Evolutionary conservation across 345 rosid genomes (phyloP).

Genomic region (Brassica cretica): DNA sequence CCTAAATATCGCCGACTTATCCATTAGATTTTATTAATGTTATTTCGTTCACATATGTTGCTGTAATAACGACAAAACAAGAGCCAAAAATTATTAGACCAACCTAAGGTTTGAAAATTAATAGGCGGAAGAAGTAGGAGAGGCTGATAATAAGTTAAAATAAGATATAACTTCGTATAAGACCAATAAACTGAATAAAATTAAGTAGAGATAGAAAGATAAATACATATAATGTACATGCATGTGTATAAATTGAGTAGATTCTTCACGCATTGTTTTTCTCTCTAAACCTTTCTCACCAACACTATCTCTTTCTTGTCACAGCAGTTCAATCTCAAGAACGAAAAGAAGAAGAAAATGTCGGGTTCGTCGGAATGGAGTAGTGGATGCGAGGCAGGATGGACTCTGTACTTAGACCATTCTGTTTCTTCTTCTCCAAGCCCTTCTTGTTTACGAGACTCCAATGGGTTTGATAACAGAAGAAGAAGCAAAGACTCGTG

Average conservation of each 20-base stretch:
- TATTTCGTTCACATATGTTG: slow-evolving; percentile 7
- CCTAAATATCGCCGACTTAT: slow-evolving; percentile 30
- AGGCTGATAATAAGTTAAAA: slow-evolving; percentile 25
- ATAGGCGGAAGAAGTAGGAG: slow-evolving; percentile 33
- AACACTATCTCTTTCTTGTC: neutral
- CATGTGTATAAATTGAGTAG: slow-evolving; percentile 24
- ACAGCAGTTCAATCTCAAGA: slow-evolving; percentile 1
- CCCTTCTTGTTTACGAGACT: slow-evolving; percentile 31
- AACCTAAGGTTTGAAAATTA: slow-evolving; percentile 34
- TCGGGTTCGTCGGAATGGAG: slow-evolving; percentile 57
- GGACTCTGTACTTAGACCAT: slow-evolving; percentile 91
- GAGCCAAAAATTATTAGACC: slow-evolving; percentile 28
- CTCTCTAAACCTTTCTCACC: neutral
- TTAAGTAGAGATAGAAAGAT: neutral
- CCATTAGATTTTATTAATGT: neutral
- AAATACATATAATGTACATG: slow-evolving; percentile 1
- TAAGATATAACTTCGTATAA: slow-evolving; percentile 30
- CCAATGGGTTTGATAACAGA: slow-evolving; percentile 22
- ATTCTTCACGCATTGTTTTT: neutral
- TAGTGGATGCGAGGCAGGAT: slow-evolving; percentile 95
- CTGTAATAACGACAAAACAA: slow-evolving; percentile 31
- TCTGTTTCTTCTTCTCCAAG: slow-evolving; percentile 47
- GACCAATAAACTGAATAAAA: slow-evolving; percentile 30
- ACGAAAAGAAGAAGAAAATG: slow-evolving; percentile 42
- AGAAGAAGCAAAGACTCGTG: slow-evolving; percentile 27